A percentile compares a stretch with the other conserved stretches of the same genome.
Evolutionary conservation across 2,329 filamentous ascomycete species (phyloP).

Genomic region (Hortaea werneckii): DNA sequence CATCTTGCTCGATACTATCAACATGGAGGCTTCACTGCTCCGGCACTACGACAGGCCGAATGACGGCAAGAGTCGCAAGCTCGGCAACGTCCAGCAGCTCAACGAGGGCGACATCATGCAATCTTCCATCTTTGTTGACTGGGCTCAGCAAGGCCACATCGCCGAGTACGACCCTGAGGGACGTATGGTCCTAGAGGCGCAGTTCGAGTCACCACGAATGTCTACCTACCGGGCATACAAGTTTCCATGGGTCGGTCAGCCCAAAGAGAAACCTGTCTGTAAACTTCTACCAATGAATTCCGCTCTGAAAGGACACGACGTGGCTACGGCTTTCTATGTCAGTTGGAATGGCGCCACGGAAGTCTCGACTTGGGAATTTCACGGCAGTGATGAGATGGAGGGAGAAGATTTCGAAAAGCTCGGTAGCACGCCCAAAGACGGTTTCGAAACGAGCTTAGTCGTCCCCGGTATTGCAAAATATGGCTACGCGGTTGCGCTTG

Average conservation of each 20-base stretch:
- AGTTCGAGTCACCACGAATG: not conserved
- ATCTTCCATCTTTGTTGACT: not conserved
- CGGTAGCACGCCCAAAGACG: constrained; percentile 29
- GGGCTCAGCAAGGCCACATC: not conserved
- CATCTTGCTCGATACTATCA: not conserved
- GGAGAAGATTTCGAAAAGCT: constrained; percentile 27
- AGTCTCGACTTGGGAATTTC: not conserved
- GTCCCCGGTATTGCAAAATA: not conserved
- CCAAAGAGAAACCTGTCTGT: not conserved
- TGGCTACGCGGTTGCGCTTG: not conserved
- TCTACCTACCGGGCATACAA: not conserved
- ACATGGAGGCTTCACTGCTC: not conserved
- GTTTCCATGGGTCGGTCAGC: not conserved
- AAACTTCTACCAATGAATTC: not conserved
- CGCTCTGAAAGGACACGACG: not conserved
- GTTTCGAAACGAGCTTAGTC: constrained; percentile 34
- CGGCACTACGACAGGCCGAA: not conserved
- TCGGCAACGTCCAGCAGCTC: not conserved
- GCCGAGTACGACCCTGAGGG: not conserved
- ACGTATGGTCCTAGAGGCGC: not conserved
- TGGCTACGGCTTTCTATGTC: constrained; percentile 1
- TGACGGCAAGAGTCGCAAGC: not conserved
- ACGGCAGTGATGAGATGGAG: not conserved
- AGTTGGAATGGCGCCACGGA: constrained; percentile 3
- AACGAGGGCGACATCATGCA: not conserved